Conservation (phyloP, 2,329 filamentous ascomycete species). For the Trichocomaceae sp. region DNA sequence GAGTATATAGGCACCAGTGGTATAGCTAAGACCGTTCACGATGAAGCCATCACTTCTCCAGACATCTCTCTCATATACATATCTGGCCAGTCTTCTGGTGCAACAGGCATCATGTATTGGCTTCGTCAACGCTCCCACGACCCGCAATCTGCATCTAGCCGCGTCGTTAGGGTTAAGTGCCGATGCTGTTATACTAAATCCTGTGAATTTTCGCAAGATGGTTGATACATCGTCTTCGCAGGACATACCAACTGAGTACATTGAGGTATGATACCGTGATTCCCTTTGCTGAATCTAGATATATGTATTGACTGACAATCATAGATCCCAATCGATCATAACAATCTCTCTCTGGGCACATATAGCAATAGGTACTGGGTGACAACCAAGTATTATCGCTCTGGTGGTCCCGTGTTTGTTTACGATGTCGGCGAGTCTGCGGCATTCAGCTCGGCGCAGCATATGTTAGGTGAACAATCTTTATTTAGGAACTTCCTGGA, state of each 20-base stretch:
- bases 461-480: conserved; percentile 26
- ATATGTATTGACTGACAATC: not conserved
- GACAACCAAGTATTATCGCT: conserved; percentile 48
- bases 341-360: conserved; percentile 36
- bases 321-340: conserved; percentile 30
- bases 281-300: not conserved
- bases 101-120: conserved; percentile 15
- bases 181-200: conserved; percentile 13
- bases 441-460: conserved; percentile 35
- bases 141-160: conserved; percentile 17
- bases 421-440: conserved; percentile 44
- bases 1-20: not conserved
- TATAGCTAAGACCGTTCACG: not conserved
- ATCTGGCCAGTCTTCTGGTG: conserved; percentile 4
- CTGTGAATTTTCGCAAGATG: conserved; percentile 14
- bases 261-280: not conserved
- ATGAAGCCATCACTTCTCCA: conserved; percentile 2
- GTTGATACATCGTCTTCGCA: conserved; percentile 4
- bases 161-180: conserved; percentile 19
- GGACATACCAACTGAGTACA: conserved; percentile 5
- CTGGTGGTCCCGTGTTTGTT: conserved; percentile 47
- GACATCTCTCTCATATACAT: not conserved
- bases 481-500: conserved; percentile 28
- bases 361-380: conserved; percentile 53
- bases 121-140: conserved; percentile 13